A percentile compares a stretch with the other conserved stretches of the same genome.
These are phyloP conservation scores for Voacanga thouarsii DNA, from an alignment of 257 asterid genomes.

Conservation along the genomic window DNA sequence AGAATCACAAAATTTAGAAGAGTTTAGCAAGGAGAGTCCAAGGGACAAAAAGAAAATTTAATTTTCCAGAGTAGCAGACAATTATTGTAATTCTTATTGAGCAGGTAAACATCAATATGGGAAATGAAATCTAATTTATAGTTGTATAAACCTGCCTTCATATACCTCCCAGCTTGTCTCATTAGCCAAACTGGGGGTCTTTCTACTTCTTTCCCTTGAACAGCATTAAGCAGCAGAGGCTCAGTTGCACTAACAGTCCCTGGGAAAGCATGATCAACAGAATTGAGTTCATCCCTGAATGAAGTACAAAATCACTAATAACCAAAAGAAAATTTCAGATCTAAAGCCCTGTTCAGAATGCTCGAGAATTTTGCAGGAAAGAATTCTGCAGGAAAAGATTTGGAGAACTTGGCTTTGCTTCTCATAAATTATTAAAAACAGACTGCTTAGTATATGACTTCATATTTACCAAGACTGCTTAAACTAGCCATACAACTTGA, in stretches of 20 bases:
- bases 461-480: not conserved
- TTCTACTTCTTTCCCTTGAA: conserved; percentile 82
- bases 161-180: conserved; percentile 99
- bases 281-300: conserved; percentile 5
- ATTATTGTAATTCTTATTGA: not conserved
- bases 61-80: not conserved
- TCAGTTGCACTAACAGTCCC: conserved; percentile 77
- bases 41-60: not conserved
- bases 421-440: not conserved
- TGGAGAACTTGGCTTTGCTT: not conserved
- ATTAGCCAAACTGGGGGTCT: conserved; percentile 99
- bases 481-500: not conserved
- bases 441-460: not conserved
- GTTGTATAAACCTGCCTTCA: conserved; percentile 90
- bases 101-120: not conserved
- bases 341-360: not conserved
- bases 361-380: not conserved
- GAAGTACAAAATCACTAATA: not conserved
- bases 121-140: not conserved
- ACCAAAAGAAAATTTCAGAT: not conserved
- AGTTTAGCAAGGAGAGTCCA: not conserved
- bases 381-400: not conserved
- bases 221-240: conserved; percentile 85
- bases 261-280: conserved; percentile 23
- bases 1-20: not conserved